phyloP scores from a whole-genome alignment of 2,329 filamentous ascomycete genomes.

The Pestalotiopsis sp. region DNA sequence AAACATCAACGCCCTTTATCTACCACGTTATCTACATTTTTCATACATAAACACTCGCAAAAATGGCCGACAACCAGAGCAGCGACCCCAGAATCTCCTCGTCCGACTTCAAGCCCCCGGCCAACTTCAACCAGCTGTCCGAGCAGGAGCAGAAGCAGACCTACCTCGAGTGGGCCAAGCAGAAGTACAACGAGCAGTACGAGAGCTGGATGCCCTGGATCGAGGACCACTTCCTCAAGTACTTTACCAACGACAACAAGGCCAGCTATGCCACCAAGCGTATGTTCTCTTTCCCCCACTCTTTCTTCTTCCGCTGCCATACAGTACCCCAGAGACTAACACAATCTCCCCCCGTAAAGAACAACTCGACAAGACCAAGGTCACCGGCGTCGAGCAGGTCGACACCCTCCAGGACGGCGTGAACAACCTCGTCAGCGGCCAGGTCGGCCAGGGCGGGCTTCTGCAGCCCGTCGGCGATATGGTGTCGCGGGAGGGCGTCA shows the following conservation, averaged over 20 bases:
- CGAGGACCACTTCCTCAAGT: conserved; percentile 70
- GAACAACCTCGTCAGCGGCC: conserved; percentile 60
- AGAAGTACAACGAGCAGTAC: conserved; percentile 71
- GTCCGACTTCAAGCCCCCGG: conserved; percentile 13
- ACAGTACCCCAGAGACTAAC: not conserved
- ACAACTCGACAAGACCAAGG: conserved; percentile 66
- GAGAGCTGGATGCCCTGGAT: conserved; percentile 77
- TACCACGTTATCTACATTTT: too few species aligned
- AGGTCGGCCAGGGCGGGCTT: conserved; percentile 68
- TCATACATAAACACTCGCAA: too few species aligned
- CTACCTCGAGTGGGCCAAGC: conserved; percentile 56
- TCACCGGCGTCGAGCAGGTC: conserved; percentile 67
- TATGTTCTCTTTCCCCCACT: conserved; percentile 32
- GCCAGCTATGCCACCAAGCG: conserved; percentile 69
- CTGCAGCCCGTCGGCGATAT: conserved; percentile 64
- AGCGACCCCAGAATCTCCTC: not conserved
- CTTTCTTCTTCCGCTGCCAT: not conserved
- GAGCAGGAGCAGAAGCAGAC: conserved; percentile 16
- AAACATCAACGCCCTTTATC: too few species aligned
- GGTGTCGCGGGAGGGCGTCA: conserved; percentile 64
- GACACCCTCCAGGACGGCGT: conserved; percentile 69
- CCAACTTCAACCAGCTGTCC: conserved; percentile 12
- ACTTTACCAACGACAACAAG: conserved; percentile 78
- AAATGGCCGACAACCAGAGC: conserved; percentile 5
- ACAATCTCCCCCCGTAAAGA: conserved; percentile 43